These are phyloP conservation scores for Pseudophaeomoniella oleicola DNA, from an alignment of 2,329 filamentous ascomycete genomes.

Conservation along the genomic window DNA sequence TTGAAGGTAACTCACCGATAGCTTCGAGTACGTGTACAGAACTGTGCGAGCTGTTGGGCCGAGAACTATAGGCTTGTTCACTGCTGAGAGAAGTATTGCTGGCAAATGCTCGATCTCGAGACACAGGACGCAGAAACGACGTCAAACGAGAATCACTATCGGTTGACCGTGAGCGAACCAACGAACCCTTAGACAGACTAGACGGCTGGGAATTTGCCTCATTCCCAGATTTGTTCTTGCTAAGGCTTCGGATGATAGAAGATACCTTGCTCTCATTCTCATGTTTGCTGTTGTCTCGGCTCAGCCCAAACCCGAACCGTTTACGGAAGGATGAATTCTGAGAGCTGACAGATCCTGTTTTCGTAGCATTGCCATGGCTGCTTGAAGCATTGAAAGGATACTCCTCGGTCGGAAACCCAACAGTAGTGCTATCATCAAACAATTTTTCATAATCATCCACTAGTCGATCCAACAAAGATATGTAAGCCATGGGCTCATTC, in stretches of 20 bases:
- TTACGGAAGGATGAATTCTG: constrained; percentile 75
- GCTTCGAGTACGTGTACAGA: constrained; percentile 32
- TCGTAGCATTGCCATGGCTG: constrained; percentile 44
- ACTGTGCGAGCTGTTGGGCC: constrained; percentile 31
- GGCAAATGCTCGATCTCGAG: constrained; percentile 38
- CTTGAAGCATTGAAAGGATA: constrained; percentile 39
- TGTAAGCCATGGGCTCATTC: constrained; percentile 64
- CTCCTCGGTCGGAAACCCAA: constrained; percentile 27
- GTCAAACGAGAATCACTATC: constrained; percentile 44
- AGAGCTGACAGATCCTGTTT: constrained; percentile 64
- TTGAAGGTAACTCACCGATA: constrained; percentile 34
- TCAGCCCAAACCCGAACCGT: constrained; percentile 68
- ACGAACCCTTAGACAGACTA: constrained; percentile 51
- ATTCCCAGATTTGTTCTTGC: constrained; percentile 55
- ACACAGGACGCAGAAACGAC: constrained; percentile 36
- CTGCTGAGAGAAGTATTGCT: constrained; percentile 34
- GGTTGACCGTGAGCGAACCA: constrained; percentile 62
- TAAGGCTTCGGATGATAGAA: constrained; percentile 76
- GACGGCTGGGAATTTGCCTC: constrained; percentile 38
- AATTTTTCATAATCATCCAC: constrained; percentile 81
- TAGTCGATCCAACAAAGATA: constrained; percentile 74
- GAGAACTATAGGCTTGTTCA: constrained; percentile 20
- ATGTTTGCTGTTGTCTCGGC: constrained; percentile 65
- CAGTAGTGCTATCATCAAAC: constrained; percentile 52
- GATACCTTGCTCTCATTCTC: constrained; percentile 54